phyloP scores from a whole-genome alignment of 306 rosid genomes.

The Dalbergia cochinchinensis region DNA sequence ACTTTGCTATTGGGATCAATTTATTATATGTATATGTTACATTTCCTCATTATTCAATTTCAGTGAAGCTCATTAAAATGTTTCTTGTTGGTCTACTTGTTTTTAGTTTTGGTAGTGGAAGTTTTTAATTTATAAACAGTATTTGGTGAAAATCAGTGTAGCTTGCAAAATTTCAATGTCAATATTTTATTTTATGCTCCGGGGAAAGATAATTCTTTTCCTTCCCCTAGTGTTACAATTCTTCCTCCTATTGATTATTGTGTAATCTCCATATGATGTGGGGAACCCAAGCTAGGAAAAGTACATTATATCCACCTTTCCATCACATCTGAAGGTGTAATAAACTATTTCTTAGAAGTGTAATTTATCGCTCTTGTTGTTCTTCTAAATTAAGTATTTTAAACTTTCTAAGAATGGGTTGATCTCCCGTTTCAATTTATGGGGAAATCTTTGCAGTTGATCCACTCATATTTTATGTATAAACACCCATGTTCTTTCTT shows the following conservation, averaged over 20 bases:
- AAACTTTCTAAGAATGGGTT: background rate
- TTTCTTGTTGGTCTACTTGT: constrained; percentile 32
- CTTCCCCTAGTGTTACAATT: constrained; percentile 11
- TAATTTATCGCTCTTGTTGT: constrained; percentile 10
- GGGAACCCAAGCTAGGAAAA: background rate
- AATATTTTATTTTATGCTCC: background rate
- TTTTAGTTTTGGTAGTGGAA: constrained; percentile 34
- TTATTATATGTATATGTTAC: constrained; percentile 28
- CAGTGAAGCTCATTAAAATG: constrained; percentile 25
- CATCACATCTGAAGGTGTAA: constrained; percentile 15
- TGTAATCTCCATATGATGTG: constrained; percentile 9
- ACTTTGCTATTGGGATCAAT: constrained; percentile 21
- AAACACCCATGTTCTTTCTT: background rate
- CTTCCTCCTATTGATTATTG: constrained; percentile 17
- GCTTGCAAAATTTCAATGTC: constrained; percentile 32
- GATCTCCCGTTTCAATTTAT: constrained; percentile 18
- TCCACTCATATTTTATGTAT: constrained; percentile 20
- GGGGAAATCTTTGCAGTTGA: constrained; percentile 17
- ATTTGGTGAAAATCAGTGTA: constrained; percentile 15
- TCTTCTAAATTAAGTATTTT: constrained; percentile 6
- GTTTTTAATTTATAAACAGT: background rate
- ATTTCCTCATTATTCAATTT: constrained; percentile 10
- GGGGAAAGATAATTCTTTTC: background rate
- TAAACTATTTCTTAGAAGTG: constrained; percentile 18
- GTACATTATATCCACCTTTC: constrained; percentile 19